Evolutionary conservation across 306 rosid genomes (phyloP).

Genomic region (peach (Prunus persica)): DNA sequence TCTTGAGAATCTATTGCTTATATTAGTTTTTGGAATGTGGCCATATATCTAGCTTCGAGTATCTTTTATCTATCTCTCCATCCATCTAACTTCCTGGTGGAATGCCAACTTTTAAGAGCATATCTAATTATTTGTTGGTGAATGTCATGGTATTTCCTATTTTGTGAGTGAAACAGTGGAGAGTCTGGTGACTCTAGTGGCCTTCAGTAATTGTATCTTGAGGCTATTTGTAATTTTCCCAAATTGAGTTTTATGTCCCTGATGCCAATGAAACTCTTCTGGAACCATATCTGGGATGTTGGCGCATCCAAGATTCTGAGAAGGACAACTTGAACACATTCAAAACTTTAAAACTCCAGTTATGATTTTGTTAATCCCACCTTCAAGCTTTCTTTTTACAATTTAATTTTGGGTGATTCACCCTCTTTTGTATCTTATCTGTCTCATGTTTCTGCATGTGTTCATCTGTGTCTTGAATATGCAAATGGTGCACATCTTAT

Average conservation of each 20-base stretch:
- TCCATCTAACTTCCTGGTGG: neutral
- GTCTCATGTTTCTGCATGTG: neutral
- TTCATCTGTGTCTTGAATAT: neutral
- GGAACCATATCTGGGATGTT: neutral
- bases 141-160: neutral
- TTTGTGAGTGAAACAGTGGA: neutral
- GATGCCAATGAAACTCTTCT: neutral
- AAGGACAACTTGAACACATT: neutral
- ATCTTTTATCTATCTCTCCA: neutral
- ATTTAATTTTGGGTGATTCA: neutral
- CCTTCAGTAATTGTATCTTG: neutral
- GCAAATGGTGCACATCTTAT: neutral
- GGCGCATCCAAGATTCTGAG: neutral
- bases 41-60: neutral
- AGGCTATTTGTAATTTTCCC: neutral
- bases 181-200: neutral
- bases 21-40: neutral
- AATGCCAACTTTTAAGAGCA: neutral
- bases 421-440: conserved; percentile 1
- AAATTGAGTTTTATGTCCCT: neutral
- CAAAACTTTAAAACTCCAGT: neutral
- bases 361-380: neutral
- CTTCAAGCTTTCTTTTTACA: neutral
- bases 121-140: neutral
- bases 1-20: neutral